phyloP scores from a whole-genome alignment of 495 filamentous ascomycete genomes.

The Hypoxylon fragiforme region DNA sequence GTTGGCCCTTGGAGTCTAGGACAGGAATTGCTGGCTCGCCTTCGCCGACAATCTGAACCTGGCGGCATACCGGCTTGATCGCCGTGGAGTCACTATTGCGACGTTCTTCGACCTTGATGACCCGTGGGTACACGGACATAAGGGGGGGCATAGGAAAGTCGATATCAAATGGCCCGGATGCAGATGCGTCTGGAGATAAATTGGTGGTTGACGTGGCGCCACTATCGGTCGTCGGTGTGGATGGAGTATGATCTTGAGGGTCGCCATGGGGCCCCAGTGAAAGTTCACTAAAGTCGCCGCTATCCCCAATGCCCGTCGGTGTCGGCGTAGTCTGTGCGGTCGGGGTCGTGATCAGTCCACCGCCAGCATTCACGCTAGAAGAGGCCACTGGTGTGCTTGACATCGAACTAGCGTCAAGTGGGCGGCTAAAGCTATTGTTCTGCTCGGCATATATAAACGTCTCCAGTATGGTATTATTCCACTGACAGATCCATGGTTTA shows the following conservation, averaged over 20 bases:
- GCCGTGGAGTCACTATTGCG: slow-evolving; percentile 50
- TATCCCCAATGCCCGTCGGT: slow-evolving; percentile 4
- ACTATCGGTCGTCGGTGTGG: slow-evolving; percentile 2
- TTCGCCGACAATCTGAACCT: slow-evolving; percentile 65
- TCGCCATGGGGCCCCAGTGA: not conserved
- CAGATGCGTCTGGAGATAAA: slow-evolving; percentile 6
- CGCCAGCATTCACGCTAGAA: not conserved
- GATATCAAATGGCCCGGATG: not conserved
- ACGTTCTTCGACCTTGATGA: slow-evolving; percentile 80
- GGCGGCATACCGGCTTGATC: slow-evolving; percentile 65
- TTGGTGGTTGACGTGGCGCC: not conserved
- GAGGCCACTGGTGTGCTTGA: slow-evolving; percentile 29
- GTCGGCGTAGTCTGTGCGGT: slow-evolving; percentile 30
- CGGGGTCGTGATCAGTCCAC: not conserved
- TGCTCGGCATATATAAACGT: slow-evolving; percentile 77
- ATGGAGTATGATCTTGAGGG: slow-evolving; percentile 11
- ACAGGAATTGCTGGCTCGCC: slow-evolving; percentile 48
- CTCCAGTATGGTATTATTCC: slow-evolving; percentile 81
- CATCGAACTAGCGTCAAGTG: slow-evolving; percentile 13
- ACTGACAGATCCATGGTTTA: slow-evolving; percentile 84
- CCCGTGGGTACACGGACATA: slow-evolving; percentile 60
- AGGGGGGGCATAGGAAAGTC: slow-evolving; percentile 6
- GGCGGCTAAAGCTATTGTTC: slow-evolving; percentile 47
- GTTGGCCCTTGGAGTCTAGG: slow-evolving; percentile 42
- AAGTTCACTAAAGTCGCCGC: slow-evolving; percentile 12